Percentiles rank a stretch among this genome's conserved stretches.
Conservation (phyloP, 2,329 filamentous ascomycete species). For the Raffaelea deltoideospora region DNA sequence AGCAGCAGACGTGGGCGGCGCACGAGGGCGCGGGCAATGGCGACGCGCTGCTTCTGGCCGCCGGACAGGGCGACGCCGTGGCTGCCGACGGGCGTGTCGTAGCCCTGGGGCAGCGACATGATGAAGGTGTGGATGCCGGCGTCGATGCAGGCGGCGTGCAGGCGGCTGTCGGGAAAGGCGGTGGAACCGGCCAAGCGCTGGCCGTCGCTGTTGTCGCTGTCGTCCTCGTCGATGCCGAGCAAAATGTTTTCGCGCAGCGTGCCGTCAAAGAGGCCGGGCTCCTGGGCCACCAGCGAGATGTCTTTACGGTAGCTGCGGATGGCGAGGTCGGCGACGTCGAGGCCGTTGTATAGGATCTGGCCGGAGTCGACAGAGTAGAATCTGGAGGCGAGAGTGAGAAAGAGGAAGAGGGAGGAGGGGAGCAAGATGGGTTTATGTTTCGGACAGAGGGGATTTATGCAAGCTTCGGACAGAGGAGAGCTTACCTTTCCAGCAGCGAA, state of each 20-base stretch:
- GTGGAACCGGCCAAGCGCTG: conserved; percentile 17
- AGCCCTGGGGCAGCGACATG: conserved; percentile 21
- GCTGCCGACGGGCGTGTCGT: conserved; percentile 10
- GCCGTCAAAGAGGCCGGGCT: conserved; percentile 41
- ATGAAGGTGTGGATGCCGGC: conserved; percentile 62
- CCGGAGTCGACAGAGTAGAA: conserved; percentile 28
- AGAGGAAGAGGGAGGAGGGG: not conserved
- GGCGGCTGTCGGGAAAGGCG: conserved; percentile 44
- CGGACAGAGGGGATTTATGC: too few species aligned
- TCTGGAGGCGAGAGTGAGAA: conserved; percentile 3
- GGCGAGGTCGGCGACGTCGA: conserved; percentile 37
- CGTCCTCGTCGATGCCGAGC: conserved; percentile 11
- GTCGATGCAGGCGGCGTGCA: conserved; percentile 40
- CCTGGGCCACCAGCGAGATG: conserved; percentile 43
- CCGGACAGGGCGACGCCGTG: conserved; percentile 10
- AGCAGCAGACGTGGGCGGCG: conserved; percentile 1
- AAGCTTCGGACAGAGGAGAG: not conserved
- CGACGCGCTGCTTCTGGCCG: conserved; percentile 12
- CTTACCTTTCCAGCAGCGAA: conserved; percentile 27
- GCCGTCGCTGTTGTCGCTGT: conserved; percentile 28
- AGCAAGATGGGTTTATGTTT: too few species aligned
- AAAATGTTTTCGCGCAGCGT: conserved; percentile 20
- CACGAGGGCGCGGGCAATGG: conserved; percentile 9
- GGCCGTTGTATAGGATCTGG: conserved; percentile 37
- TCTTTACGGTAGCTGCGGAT: conserved; percentile 34